Evolutionary conservation across 1,284 basidiomycete genomes (phyloP).

Genomic region (Boletus holoroseus): DNA sequence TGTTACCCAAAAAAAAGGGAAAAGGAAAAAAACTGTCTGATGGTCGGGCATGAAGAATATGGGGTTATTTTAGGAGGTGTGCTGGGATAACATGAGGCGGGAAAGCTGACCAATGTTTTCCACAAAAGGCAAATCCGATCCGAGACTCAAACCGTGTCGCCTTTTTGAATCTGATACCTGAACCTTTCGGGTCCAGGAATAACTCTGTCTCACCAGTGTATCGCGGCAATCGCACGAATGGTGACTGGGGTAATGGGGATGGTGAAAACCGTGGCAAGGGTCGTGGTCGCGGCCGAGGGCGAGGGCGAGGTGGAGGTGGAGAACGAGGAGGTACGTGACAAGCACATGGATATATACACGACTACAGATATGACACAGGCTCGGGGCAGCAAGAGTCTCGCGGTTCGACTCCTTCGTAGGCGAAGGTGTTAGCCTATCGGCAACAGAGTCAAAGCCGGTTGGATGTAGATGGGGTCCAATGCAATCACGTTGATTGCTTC

Average conservation of each 20-base stretch:
- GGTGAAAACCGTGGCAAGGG: constrained; percentile 39
- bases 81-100: too few species aligned
- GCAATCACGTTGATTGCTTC: constrained; percentile 3
- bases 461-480: constrained; percentile 1
- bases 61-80: too few species aligned
- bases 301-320: constrained; percentile 36
- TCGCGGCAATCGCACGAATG: constrained; percentile 34
- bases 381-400: constrained; percentile 24
- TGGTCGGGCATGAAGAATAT: too few species aligned
- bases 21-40: too few species aligned
- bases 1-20: too few species aligned
- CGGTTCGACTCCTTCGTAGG: constrained; percentile 18
- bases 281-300: constrained; percentile 43
- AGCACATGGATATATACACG: not conserved
- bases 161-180: too few species aligned
- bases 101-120: too few species aligned
- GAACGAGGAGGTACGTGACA: constrained; percentile 28
- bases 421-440: not conserved
- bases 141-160: too few species aligned
- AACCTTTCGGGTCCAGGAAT: too few species aligned
- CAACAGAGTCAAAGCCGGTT: not conserved
- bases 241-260: constrained; percentile 39
- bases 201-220: constrained; percentile 29
- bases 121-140: too few species aligned
- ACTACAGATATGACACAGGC: constrained; percentile 12